Base-by-base conservation (phyloP, 495 filamentous ascomycete species). In the Aspergillus sparsus region DNA sequence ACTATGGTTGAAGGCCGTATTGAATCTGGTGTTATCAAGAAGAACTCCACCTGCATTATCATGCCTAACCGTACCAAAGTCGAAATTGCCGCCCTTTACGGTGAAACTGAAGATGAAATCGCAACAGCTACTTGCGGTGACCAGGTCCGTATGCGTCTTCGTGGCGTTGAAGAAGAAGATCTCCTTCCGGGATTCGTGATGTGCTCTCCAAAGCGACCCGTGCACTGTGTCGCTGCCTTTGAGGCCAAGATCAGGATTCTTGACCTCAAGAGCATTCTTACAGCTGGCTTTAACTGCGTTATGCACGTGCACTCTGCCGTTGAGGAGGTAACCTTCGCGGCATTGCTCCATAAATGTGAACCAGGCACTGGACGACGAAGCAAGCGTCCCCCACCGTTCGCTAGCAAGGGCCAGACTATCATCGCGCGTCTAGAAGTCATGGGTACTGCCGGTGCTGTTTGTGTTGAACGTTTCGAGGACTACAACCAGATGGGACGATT, bases 1-100 rank as follows among this genome's bases (percentile, higher is more conserved):
- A 98, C 94, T 62, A 92, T 98, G 81, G 84, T 95, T 16, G 95
- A 99, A 77, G 94, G 94, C 55, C 97, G 96, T 77, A 89, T 99
- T 66, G 95, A 99, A 74, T 86, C 92, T 7, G 94, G 94, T 66
- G 86, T 93, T 32, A 78, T 96, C 77, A 92, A 90, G 81, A 98
- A 97, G 80, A 89, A 87, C 50, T 82, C 82, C 71, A 86, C 66
- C 58, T 85, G 95, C 62, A 71, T 92, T 50, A 90, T 99, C 85
- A 98, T 99, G 95, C 94, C 94, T 42, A 96, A 95, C 71, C 86
- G 86, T 62, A 86, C 93, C 42, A 85, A 86, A 45, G 82, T 96
- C 45, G 81, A 87, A 46, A 83, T 98, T 45, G 73, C 92, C 4
- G 90, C 92, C 21, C 78, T 96, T 5, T 99, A 97, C 62, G 94